A percentile compares a stretch with the other conserved stretches of the same genome.
phyloP scores from a whole-genome alignment of 768 basidiomycete genomes.

The Coprinopsis marcescibilis region DNA sequence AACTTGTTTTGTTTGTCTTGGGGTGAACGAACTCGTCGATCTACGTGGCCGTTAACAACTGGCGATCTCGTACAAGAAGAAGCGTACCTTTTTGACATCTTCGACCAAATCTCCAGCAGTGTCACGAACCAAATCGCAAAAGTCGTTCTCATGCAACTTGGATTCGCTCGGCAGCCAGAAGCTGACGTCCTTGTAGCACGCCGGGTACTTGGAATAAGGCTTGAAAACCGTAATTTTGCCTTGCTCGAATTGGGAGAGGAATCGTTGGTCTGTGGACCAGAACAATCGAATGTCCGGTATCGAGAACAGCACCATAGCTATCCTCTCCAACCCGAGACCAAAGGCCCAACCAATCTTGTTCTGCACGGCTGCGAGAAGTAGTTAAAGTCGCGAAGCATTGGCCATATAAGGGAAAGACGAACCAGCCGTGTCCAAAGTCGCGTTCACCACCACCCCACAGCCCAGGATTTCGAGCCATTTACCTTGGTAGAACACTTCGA shows the following conservation, averaged over 20 bases:
- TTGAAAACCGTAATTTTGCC: slow-evolving; percentile 79
- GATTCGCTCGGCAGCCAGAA: slow-evolving; percentile 75
- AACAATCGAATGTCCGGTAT: slow-evolving; percentile 98
- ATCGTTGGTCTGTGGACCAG: slow-evolving; percentile 88
- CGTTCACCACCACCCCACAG: slow-evolving; percentile 85
- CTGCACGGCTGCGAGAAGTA: slow-evolving; percentile 48
- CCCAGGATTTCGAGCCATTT: slow-evolving; percentile 98
- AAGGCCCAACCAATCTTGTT: slow-evolving; percentile 97
- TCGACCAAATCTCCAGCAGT: slow-evolving; percentile 90
- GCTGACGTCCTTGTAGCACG: slow-evolving; percentile 90
- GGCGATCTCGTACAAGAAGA: not conserved
- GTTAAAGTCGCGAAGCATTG: slow-evolving; percentile 14
- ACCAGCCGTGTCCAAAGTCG: slow-evolving; percentile 86
- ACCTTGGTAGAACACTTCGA: slow-evolving; percentile 93
- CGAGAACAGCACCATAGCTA: slow-evolving; percentile 95
- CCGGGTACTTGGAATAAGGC: slow-evolving; percentile 89
- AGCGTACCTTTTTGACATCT: slow-evolving; percentile 74
- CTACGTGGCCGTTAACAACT: slow-evolving; percentile 35
- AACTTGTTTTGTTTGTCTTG: slow-evolving; percentile 70
- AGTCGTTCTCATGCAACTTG: slow-evolving; percentile 87
- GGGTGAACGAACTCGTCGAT: slow-evolving; percentile 90
- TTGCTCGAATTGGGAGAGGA: slow-evolving; percentile 77
- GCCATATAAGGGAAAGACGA: slow-evolving; percentile 26
- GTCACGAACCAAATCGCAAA: slow-evolving; percentile 92
- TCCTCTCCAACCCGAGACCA: slow-evolving; percentile 93